Conservation (phyloP, 805 yeast genomes). For the Cyberlindnera maclurae region DNA sequence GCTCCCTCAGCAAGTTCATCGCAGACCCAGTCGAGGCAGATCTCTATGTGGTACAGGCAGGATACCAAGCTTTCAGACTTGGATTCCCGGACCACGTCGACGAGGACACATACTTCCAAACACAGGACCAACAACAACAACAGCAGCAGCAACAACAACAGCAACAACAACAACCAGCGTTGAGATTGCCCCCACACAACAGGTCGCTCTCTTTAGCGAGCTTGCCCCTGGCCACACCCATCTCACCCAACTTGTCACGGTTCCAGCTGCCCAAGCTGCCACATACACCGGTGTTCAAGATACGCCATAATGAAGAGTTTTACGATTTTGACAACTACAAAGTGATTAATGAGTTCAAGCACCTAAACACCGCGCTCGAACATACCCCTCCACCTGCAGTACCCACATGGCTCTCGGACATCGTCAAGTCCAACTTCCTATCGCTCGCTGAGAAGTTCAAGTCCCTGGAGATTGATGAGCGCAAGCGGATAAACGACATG, state of each 20-base stretch:
- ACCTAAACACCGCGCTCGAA: slow-evolving; percentile 6
- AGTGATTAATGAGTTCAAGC: slow-evolving; percentile 18
- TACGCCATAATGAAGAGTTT: slow-evolving; percentile 48
- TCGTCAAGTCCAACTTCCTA: slow-evolving; percentile 19
- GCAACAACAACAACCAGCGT: too few species aligned
- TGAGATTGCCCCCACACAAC: slow-evolving; percentile 8
- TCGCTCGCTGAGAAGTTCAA: slow-evolving; percentile 46
- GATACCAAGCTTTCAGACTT: slow-evolving; percentile 32
- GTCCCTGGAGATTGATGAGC: slow-evolving; percentile 62
- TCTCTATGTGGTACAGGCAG: slow-evolving; percentile 35
- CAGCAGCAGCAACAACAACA: too few species aligned
- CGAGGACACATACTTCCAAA: neutral
- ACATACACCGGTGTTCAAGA: slow-evolving; percentile 37
- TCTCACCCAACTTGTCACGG: slow-evolving; percentile 31
- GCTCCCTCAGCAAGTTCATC: slow-evolving; percentile 42
- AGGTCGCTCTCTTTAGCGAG: slow-evolving; percentile 19
- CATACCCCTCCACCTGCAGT: slow-evolving; percentile 2
- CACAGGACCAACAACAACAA: neutral
- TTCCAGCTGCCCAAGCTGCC: slow-evolving; percentile 45
- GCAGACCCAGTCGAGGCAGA: slow-evolving; percentile 30
- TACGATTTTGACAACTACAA: slow-evolving; percentile 17
- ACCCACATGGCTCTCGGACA: slow-evolving; percentile 41
- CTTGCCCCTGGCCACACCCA: slow-evolving; percentile 5
- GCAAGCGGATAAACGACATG: slow-evolving; percentile 47
- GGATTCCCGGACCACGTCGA: slow-evolving; percentile 24